These are phyloP conservation scores for Quercus lobata DNA, from an alignment of 331 rosid species.

Conservation along the genomic window DNA sequence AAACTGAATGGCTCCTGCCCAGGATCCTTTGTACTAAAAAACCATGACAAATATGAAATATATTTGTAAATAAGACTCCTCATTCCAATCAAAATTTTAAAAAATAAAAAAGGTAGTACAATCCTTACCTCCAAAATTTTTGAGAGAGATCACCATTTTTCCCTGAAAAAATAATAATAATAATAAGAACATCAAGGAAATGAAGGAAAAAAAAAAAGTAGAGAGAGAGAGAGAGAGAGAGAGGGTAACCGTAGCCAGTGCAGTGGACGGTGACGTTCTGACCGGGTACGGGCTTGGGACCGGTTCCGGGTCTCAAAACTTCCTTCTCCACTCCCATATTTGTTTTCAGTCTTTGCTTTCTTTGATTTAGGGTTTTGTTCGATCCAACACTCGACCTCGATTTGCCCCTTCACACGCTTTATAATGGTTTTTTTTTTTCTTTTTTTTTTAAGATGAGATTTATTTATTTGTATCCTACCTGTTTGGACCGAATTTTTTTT, in stretches of 20 bases:
- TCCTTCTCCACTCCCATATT: conserved; percentile 88
- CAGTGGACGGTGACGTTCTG: conserved; percentile 91
- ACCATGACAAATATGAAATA: background rate
- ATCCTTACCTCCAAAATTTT: conserved; percentile 86
- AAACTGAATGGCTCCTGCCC: conserved; percentile 78
- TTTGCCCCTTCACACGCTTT: background rate
- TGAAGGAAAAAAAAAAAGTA: no score
- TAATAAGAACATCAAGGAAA: no score
- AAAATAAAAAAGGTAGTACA: background rate
- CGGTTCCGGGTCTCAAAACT: conserved; percentile 61
- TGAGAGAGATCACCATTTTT: conserved; percentile 70
- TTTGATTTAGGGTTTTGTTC: background rate
- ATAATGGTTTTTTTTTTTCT: background rate
- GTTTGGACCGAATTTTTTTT: no score
- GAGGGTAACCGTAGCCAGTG: conserved; percentile 70
- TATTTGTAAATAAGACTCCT: background rate
- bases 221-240: background rate
- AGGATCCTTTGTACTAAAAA: conserved; percentile 83
- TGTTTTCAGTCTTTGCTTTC: background rate
- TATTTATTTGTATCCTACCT: no score
- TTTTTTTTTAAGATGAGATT: no score
- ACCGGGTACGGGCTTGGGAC: conserved; percentile 69
- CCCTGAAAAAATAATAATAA: conserved; percentile 32
- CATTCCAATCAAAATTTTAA: background rate
- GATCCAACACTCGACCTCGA: background rate